Base-by-base conservation (phyloP, 116 monocot species). In the Posidonia oceanica region DNA sequence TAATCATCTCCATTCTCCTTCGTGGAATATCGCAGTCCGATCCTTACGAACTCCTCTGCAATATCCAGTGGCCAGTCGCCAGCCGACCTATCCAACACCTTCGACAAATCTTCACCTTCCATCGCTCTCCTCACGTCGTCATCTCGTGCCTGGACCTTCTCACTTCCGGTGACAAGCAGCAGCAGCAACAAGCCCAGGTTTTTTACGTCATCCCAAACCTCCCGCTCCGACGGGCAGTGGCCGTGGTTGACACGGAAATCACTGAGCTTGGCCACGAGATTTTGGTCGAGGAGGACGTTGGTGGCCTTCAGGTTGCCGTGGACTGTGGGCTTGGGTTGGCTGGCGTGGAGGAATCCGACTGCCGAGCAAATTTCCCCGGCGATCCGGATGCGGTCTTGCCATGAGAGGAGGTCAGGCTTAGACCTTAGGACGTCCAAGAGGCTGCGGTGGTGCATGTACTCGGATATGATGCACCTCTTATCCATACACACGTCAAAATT, bases 281-380 rank as follows among this genome's bases (percentile, higher is more conserved):
- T 70, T 4, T n/a, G 55, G 23, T 70, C 70, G 20, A 70, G 70
- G 36, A 70, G 56, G 56, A 70, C 36, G 17, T 56, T n/a, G 13
- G 70, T n/a, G 18, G 70, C 17, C 8, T 70, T 18, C 3, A 70
- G 3, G 52, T 44, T 12, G 56, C 70, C 53, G 36, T 37, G 54
- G 17, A 17, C 8, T 7, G 36, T 38, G 13, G 55, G 4, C 11
- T 8, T 7, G 6, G 70, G 55, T 7, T 7, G 11, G 53, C 21
- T 36, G 3, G 38, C 15, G 70, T 70, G 53, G 14, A 70, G 56
- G 36, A 70, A 70, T 13, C 3, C 56, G 10, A 70, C 7, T 23
- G 56, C 70, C 15, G 36, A 70, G 70, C 54, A 39, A 37, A 70
- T 53, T 36, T 70, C 70, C 16, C 54, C 70, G 0, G 57, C 70